Percentiles rank a stretch among this genome's conserved stretches.
Conservation (phyloP, 768 basidiomycete species). For the Trametes elegans region DNA sequence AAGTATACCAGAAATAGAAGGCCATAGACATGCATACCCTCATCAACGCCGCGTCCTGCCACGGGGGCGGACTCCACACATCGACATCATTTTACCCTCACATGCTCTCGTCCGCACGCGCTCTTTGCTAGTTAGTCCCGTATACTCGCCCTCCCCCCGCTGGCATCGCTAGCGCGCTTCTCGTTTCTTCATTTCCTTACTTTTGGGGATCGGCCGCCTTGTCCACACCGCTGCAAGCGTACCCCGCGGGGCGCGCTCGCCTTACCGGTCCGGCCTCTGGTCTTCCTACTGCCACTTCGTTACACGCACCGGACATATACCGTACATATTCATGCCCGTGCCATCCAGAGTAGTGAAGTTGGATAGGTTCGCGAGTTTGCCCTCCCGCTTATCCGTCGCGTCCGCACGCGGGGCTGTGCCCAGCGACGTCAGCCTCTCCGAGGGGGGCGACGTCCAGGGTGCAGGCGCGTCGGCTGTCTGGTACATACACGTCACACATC, state of each 20-base stretch:
- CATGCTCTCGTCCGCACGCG: not conserved
- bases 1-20: constrained; percentile 45
- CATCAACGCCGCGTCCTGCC: not conserved
- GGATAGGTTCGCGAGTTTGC: not conserved
- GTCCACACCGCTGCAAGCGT: not conserved
- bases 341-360: too few species aligned
- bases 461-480: not conserved
- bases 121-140: constrained; percentile 5
- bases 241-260: not conserved
- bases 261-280: not conserved
- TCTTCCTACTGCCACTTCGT: too few species aligned
- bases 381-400: not conserved
- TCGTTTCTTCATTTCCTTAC: not conserved
- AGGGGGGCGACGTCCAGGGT: constrained; percentile 5
- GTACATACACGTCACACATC: too few species aligned
- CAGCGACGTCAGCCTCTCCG: not conserved
- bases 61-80: too few species aligned
- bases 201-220: constrained; percentile 3
- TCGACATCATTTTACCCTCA: not conserved
- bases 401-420: constrained; percentile 8
- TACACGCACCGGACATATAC: too few species aligned
- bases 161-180: too few species aligned
- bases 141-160: constrained; percentile 7
- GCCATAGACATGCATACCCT: constrained; percentile 13
- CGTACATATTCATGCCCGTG: too few species aligned